These are phyloP conservation scores for Microbotryum saponariae DNA, from an alignment of 1,284 basidiomycete species.

Conservation along the genomic window DNA sequence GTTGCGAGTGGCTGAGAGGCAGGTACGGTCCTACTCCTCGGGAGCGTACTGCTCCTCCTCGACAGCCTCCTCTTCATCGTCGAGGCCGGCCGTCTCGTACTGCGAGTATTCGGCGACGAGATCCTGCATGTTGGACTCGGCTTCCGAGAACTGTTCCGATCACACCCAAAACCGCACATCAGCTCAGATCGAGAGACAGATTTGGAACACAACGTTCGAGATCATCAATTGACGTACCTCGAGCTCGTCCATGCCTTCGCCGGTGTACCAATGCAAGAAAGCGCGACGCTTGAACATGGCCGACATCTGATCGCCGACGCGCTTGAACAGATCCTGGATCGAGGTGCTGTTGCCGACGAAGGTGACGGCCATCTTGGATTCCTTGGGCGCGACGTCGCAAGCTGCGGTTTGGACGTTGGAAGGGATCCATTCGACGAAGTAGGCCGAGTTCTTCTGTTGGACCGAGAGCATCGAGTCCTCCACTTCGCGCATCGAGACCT, in stretches of 20 bases:
- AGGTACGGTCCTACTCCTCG: too few species aligned
- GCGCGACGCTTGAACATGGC: constrained; percentile 99
- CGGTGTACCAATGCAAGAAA: constrained; percentile 85
- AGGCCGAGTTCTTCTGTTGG: constrained; percentile 92
- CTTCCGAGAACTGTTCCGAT: constrained; percentile 31
- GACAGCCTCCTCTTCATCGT: constrained; percentile 23
- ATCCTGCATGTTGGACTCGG: constrained; percentile 73
- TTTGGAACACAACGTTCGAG: not conserved
- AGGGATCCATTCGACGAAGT: constrained; percentile 97
- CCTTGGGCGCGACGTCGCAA: constrained; percentile 88
- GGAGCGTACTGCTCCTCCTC: too few species aligned
- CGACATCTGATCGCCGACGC: constrained; percentile 79
- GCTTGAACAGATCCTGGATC: constrained; percentile 96
- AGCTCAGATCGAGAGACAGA: not conserved
- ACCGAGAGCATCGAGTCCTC: constrained; percentile 85
- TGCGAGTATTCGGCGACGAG: constrained; percentile 47
- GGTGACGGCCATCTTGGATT: constrained; percentile 80
- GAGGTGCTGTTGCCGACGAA: constrained; percentile 90
- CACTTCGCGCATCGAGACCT: constrained; percentile 97
- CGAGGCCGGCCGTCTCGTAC: constrained; percentile 30
- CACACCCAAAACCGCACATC: not conserved
- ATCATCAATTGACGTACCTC: constrained; percentile 39
- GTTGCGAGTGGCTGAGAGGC: too few species aligned
- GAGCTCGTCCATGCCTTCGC: constrained; percentile 99
- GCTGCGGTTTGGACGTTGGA: constrained; percentile 95